A percentile compares a stretch with the other conserved stretches of the same genome.
Conservation (phyloP, 805 yeast species). For the Clavispora carvajalis region DNA sequence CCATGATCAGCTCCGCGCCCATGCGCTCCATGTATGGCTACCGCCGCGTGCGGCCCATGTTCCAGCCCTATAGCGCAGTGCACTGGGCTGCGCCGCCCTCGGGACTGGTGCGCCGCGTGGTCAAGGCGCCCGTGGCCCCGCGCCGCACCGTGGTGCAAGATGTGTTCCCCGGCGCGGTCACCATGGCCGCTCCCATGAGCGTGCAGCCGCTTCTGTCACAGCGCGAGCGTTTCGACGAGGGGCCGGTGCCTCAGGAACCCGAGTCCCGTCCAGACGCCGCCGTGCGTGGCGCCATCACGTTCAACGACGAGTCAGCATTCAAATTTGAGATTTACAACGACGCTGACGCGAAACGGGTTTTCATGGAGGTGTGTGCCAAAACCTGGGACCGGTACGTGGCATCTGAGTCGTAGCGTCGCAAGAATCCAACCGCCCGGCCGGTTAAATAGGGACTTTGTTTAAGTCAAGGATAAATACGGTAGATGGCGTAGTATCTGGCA, state of each 20-base stretch:
- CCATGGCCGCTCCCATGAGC: slow-evolving; percentile 43
- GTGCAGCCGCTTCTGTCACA: slow-evolving; percentile 52
- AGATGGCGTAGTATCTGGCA: too few relatives aligned
- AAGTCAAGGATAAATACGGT: too few relatives aligned
- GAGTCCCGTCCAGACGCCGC: slow-evolving; percentile 9
- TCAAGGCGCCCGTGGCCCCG: slow-evolving; percentile 7
- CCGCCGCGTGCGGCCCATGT: slow-evolving; percentile 10
- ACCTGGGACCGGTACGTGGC: slow-evolving; percentile 35
- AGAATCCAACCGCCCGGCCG: too few relatives aligned
- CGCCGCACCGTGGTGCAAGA: slow-evolving; percentile 24
- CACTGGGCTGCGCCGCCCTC: slow-evolving; percentile 8
- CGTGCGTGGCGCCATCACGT: slow-evolving; percentile 12
- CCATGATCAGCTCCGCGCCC: slow-evolving; percentile 12
- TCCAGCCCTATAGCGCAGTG: slow-evolving; percentile 7
- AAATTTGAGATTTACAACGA: slow-evolving; percentile 14
- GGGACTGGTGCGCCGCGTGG: slow-evolving; percentile 2
- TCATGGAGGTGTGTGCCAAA: slow-evolving; percentile 38
- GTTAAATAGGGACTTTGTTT: too few relatives aligned
- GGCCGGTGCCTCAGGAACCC: neutral
- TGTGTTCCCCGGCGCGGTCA: slow-evolving; percentile 43
- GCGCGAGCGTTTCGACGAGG: slow-evolving; percentile 12
- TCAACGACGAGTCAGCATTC: slow-evolving; percentile 14
- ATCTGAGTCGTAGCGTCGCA: too few relatives aligned
- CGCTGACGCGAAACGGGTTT: slow-evolving; percentile 26
- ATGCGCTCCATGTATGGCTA: slow-evolving; percentile 8